Conservation (phyloP, 805 yeast species). For the Barnettozyma botsteinii region DNA sequence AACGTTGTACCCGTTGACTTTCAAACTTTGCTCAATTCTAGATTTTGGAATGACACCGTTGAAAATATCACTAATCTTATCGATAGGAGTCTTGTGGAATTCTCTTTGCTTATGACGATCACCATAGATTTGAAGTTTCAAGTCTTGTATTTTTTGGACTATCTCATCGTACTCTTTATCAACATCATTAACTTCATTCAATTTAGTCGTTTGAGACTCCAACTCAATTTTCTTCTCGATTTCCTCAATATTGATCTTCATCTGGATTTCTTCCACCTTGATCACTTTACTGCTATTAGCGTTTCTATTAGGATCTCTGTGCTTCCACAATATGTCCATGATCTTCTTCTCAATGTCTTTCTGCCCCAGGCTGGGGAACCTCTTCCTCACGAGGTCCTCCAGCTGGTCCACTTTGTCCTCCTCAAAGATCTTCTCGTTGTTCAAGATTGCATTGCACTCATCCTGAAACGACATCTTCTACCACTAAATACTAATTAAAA, state of each 20-base stretch:
- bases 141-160: conserved; percentile 14
- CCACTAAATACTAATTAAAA: no score
- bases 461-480: conserved; percentile 16
- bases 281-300: conserved; percentile 18
- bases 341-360: conserved; percentile 31
- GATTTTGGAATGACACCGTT: conserved; percentile 27
- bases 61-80: conserved; percentile 29
- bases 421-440: conserved; percentile 27
- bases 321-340: conserved; percentile 37
- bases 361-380: conserved; percentile 14
- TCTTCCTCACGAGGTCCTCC: conserved; percentile 28
- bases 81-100: conserved; percentile 28
- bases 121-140: conserved; percentile 20
- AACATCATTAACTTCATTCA: conserved; percentile 11
- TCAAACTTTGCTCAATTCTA: conserved; percentile 33
- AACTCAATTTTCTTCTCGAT: conserved; percentile 24
- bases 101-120: conserved; percentile 1
- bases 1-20: conserved; percentile 32
- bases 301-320: conserved; percentile 28
- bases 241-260: conserved; percentile 21
- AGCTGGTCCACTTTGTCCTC: conserved; percentile 36
- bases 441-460: conserved; percentile 29
- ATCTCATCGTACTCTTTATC: conserved; percentile 17
- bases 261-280: conserved; percentile 14
- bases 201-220: conserved; percentile 20